Evolutionary conservation across 768 basidiomycete genomes (phyloP).

Genomic region (Rubroboletus pulcherrimus): DNA sequence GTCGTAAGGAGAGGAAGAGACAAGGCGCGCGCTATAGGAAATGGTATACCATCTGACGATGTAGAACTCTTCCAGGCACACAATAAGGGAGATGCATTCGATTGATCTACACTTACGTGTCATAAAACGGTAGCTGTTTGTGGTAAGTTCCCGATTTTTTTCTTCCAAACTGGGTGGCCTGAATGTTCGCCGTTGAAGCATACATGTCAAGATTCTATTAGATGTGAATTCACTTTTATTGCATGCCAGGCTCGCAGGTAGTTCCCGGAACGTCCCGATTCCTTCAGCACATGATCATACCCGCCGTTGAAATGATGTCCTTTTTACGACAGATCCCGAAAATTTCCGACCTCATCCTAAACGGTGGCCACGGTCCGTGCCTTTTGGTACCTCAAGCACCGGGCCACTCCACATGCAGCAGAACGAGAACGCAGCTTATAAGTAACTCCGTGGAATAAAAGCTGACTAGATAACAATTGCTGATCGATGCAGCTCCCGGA

Average conservation of each 20-base stretch:
- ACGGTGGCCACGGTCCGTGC: not conserved
- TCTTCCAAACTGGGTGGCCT: not conserved
- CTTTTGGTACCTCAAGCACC: not conserved
- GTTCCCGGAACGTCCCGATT: constrained; percentile 1
- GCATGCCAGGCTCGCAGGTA: not conserved
- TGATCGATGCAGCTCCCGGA: not conserved
- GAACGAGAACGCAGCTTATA: not conserved
- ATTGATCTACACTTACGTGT: constrained; percentile 12
- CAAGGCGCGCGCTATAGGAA: not conserved
- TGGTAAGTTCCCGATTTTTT: constrained; percentile 14
- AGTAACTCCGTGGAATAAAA: constrained; percentile 6
- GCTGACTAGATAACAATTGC: not conserved
- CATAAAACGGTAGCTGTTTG: not conserved
- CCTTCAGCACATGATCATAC: not conserved
- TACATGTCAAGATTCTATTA: constrained; percentile 1
- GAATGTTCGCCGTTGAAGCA: constrained; percentile 4
- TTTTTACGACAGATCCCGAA: constrained; percentile 3
- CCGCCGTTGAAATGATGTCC: not conserved
- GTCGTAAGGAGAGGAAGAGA: constrained; percentile 54
- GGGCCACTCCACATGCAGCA: not conserved
- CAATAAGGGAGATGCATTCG: constrained; percentile 11
- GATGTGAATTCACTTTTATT: not conserved
- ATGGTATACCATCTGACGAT: constrained; percentile 6
- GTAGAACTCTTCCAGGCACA: constrained; percentile 14
- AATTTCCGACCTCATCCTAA: constrained; percentile 6